Evolutionary conservation across 2,329 filamentous ascomycete genomes (phyloP), one percentile per base, ranked within the genome.

Genomic region (Xylariaceae sp.): DNA sequence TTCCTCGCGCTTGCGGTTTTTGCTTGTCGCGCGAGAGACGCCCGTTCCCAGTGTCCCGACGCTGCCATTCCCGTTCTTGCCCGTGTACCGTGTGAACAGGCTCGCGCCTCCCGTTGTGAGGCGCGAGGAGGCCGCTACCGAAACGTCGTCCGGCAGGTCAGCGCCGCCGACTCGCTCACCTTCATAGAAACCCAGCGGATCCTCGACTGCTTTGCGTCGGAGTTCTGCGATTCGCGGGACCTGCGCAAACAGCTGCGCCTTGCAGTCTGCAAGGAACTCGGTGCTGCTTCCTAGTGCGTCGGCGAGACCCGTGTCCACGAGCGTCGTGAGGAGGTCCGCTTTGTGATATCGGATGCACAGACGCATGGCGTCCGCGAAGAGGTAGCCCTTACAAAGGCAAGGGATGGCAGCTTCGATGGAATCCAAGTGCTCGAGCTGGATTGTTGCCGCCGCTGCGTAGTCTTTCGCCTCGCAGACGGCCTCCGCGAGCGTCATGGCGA

Each of bases 261-360:
- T 91, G 82, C 93, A 97, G 71, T 99, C 94, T 1, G 94, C 91
- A 9, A 99, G 83, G 55, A 97, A 86, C 69, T 97, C 94, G 1
- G 92, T 96, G 65, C 88, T 92, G 47, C 83, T 85, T 18, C 88
- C 87, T 51, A 94, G 86, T 1, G 89, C 86, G 53, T 97, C 93
- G 3, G 86, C 82, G 5, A 99, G 84, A 1, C 89, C 90, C 0
- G 82, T 73, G 68, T 99, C 93, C 11, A 99, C 80, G 48, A 89
- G 82, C 0, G 81, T 74, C 5, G 73, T 73, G 27, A 97, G 80
- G 4, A 95, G 81, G 1, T 84, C 77, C 0, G 82, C 73, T 13
- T 83, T 81, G 2, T 75, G 73, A 57, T 84, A 81, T 3, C 87
- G 79, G 4, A 83, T 81, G 29, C 89, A 81, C 20, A 95, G 77